Base-by-base conservation (phyloP, 371 early-diverging fungal species). In the Mortierella sp. region DNA sequence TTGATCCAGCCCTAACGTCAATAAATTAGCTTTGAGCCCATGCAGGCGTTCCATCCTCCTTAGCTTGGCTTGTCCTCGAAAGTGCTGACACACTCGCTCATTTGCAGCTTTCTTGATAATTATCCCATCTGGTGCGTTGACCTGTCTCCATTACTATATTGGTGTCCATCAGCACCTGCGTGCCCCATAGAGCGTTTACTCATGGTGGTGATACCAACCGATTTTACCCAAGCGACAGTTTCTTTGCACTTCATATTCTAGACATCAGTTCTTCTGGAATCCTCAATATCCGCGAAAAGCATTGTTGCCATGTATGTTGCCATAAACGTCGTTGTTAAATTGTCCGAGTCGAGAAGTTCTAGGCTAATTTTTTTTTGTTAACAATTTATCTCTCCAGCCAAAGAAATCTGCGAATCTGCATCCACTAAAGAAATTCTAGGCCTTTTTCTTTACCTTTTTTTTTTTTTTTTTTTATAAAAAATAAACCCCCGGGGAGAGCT, bases 181-280 rank as follows among this genome's bases (percentile, higher is more conserved):
- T n/a, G n/a, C n/a, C n/a, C n/a, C n/a, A n/a, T n/a, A n/a, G n/a
- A n/a, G 13, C 56, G 55, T 55, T 28, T 26, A 29, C 22, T 55
- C 29, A 28, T n/a, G 35, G 57, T 34, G 45, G 45, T 45, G 23
- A 57, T 5, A 34, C 57, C 57, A 32, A 57, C 57, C n/a, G 57
- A 57, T 34, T 57, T 57, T 57, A 34, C 57, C 57, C 57, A 57
- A 32, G 57, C 32, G n/a, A 57, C 35, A 23, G 57, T 35, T 9
- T 8, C 57, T 19, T 57, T 34, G 35, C 57, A 57, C 34, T 34
- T 28, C 1, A 7, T 51, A 23, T 51, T 51, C 53, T 23, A 51
- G 7, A 51, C 6, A 7, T 22, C n/a, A 7, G 53, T 51, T 34
- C 57, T 3, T 3, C 57, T 34, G n/a, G 34, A 57, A 34, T 35